phyloP scores from a whole-genome alignment of 2,329 filamentous ascomycete species.

The Cadophora luteo-olivacea region DNA sequence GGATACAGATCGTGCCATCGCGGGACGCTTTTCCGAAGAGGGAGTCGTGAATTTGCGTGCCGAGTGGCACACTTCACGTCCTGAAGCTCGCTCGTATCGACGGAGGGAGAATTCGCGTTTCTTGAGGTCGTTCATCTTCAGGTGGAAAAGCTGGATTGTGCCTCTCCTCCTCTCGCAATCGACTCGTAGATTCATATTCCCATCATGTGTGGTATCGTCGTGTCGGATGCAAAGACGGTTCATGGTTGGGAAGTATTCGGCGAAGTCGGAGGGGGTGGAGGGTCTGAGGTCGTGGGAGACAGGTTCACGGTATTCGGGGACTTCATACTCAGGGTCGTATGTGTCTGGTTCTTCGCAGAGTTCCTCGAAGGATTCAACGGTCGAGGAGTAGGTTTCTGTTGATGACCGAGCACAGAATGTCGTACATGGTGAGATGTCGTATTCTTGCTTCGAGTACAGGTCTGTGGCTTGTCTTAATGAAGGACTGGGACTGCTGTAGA shows the following conservation, averaged over 20 bases:
- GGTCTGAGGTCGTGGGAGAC: constrained; percentile 72
- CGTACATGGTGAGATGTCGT: constrained; percentile 38
- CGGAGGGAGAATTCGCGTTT: constrained; percentile 88
- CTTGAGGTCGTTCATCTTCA: constrained; percentile 91
- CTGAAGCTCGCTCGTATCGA: constrained; percentile 90
- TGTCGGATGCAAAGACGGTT: constrained; percentile 84
- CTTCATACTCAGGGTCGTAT: constrained; percentile 45
- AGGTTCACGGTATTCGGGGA: constrained; percentile 57
- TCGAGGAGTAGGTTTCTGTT: constrained; percentile 80
- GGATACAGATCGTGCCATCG: constrained; percentile 61
- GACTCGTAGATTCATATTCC: constrained; percentile 94
- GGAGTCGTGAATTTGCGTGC: constrained; percentile 72
- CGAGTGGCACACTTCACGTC: constrained; percentile 89
- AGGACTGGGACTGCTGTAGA: constrained; percentile 49
- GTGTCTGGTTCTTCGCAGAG: constrained; percentile 57
- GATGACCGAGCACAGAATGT: constrained; percentile 46
- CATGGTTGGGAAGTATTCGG: constrained; percentile 83
- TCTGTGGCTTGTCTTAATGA: constrained; percentile 34
- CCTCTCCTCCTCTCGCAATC: constrained; percentile 74
- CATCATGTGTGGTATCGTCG: constrained; percentile 87
- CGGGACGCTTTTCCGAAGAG: constrained; percentile 47
- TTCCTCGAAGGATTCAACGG: constrained; percentile 63
- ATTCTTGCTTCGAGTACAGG: constrained; percentile 29
- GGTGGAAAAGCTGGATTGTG: constrained; percentile 82
- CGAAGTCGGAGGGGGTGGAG: constrained; percentile 83